Evolutionary conservation across 148 eudicot species (phyloP), one percentile per base, ranked within the genome.

Genomic region (Camellia granthamiana): DNA sequence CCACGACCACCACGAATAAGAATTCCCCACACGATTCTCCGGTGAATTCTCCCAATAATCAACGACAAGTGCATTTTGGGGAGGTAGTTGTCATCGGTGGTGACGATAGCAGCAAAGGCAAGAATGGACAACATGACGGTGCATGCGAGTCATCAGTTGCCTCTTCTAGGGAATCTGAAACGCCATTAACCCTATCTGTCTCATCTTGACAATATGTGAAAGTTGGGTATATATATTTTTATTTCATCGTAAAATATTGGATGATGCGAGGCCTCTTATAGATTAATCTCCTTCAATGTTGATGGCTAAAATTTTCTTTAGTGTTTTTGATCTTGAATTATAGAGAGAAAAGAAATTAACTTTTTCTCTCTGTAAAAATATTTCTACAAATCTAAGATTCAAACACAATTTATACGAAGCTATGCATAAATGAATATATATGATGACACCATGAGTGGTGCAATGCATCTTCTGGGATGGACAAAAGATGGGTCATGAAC

Each of bases 11-110:
- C 4, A 44, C 63, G 51, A 23, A 21, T 9, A 15, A 6, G 14
- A 42, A 68, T 13, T 54, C 78, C 15, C 18, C 14, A 11, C 6
- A 13, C 4, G 78, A 56, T 21, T 76, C 78, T 38, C 42, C 68
- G 55, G 68, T 2, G 63, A n/a, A 43, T 10, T 60, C 78, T 75
- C 14, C 41, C 15, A n/a, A 63, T 5, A 18, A 54, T 4, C 44
- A 60, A 21, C 78, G 42, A 10, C 67, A 46, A 0, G 81, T 69
- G 67, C 76, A 70, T 13, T 70, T 79, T 14, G 81, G 76, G 6
- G 54, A 54, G 43, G 81, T 79, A 58, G 76, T 79, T 21, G 81
- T 79, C 12, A 69, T 69, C 67, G 76, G 19, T 2, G 67, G 62
- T 10, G 74, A 15, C 15, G 6, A 30, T 3, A 19, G 61, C 10